Base-by-base conservation (phyloP, 371 early-diverging fungal species). In the Mucor piriformis region DNA sequence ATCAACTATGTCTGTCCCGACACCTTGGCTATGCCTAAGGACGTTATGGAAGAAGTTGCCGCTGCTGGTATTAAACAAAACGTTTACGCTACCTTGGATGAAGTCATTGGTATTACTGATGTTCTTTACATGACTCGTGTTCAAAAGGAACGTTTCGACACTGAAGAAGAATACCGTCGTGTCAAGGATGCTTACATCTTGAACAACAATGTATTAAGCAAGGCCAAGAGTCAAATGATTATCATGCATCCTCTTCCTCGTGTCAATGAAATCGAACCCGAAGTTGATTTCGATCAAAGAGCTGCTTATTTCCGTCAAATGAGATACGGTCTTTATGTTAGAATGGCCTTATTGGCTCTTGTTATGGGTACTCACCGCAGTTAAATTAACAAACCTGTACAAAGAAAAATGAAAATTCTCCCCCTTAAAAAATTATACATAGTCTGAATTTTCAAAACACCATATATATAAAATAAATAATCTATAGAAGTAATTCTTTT, bases 281-380 rank as follows among this genome's bases (percentile, higher is more conserved):
- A 96, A 73, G 96, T 98, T 49, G 98, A 97, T 72, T 93, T 94
- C 59, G 97, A 97, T 66, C 95, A 89, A 70, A 84, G 98, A 37
- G 96, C 98, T 29, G 96, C 95, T 11, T 97, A 97, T 81, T 97
- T 97, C 83, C 83, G 98, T 56, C 97, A 97, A 74, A 96, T 97
- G 96, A 85, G 88, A 46, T 95, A 97, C 75, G 98, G 95, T 63
- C 85, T 98, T 69, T 97, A 90, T 76, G 97, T 97, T 35, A 85
- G 98, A 60, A 97, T 97, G 98, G 97, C 98, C 8, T 78, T 98
- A 42, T 74, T 98, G 59, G 92, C 96, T 42, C 80, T 96, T 42
- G 90, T 94, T 21, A 66, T 89, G 58, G 83, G 86, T 38, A 79
- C 73, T 61, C 56, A 65, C 7, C 73, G 77, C 21, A 40, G 60